Evolutionary conservation across 805 yeast species (phyloP).

Genomic region (Candida pini): DNA sequence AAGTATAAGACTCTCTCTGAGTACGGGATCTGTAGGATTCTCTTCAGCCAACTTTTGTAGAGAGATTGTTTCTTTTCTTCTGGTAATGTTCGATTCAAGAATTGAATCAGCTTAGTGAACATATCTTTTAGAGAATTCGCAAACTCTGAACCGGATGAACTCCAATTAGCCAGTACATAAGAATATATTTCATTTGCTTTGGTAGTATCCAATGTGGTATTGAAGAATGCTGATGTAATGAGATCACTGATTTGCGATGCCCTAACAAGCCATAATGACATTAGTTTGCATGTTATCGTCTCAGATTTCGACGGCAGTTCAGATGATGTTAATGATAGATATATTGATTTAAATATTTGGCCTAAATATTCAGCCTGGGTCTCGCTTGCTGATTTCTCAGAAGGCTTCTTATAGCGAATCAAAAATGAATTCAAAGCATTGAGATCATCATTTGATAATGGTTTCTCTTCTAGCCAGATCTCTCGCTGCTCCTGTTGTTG

Average conservation of each 20-base stretch:
- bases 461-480: no score
- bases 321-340: slow-evolving; percentile 26
- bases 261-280: slow-evolving; percentile 62
- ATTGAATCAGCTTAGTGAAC: slow-evolving; percentile 44
- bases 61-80: slow-evolving; percentile 15
- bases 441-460: no score
- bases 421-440: no score
- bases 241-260: slow-evolving; percentile 33
- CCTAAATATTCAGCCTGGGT: no score
- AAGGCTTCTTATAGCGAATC: no score
- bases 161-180: slow-evolving; percentile 64
- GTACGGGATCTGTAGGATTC: slow-evolving; percentile 38
- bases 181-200: slow-evolving; percentile 34
- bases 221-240: not conserved
- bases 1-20: slow-evolving; percentile 58
- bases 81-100: slow-evolving; percentile 20
- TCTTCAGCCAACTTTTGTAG: slow-evolving; percentile 40
- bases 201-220: slow-evolving; percentile 9
- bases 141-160: slow-evolving; percentile 63
- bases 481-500: no score
- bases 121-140: slow-evolving; percentile 64
- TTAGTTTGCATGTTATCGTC: slow-evolving; percentile 48
- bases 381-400: no score
- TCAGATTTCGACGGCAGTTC: slow-evolving; percentile 34
- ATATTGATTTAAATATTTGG: slow-evolving; percentile 23